phyloP scores from a whole-genome alignment of 2,329 filamentous ascomycete species.

The Ophiosphaerella narmari region DNA sequence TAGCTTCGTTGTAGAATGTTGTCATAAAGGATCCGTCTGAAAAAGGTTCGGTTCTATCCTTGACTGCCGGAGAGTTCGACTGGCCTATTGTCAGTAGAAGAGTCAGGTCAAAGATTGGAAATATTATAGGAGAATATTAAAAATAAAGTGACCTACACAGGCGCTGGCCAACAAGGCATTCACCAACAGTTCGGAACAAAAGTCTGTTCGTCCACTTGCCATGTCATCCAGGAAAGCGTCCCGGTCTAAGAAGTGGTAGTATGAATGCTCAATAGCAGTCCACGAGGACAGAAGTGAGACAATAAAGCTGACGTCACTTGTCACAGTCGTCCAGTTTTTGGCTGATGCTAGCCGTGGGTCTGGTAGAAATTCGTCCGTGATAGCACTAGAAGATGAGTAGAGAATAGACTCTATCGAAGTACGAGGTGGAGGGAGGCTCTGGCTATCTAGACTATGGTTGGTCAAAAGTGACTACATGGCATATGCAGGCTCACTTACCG shows the following conservation, averaged over 20 bases:
- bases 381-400: constrained; percentile 11
- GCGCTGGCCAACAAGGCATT: constrained; percentile 37
- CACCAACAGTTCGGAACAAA: constrained; percentile 38
- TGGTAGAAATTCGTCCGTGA: constrained; percentile 6
- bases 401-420: constrained; percentile 30
- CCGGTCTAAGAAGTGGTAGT: constrained; percentile 38
- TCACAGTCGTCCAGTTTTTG: constrained; percentile 31
- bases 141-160: constrained; percentile 24
- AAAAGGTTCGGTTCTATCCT: constrained; percentile 34
- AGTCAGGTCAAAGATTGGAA: not conserved
- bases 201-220: constrained; percentile 24
- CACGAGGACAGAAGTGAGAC: constrained; percentile 30
- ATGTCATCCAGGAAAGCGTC: constrained; percentile 38
- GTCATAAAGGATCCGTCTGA: constrained; percentile 29
- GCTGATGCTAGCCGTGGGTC: constrained; percentile 26
- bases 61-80: constrained; percentile 32
- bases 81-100: constrained; percentile 6
- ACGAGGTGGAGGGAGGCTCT: constrained; percentile 14
- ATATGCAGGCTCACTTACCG: constrained; percentile 23
- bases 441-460: constrained; percentile 36
- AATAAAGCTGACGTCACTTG: constrained; percentile 22
- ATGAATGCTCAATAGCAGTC: constrained; percentile 32
- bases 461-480: constrained; percentile 27
- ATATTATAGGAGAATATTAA: not conserved
- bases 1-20: constrained; percentile 35